Evolutionary conservation across 1,284 basidiomycete species (phyloP).

Genomic region (Pyrrhoderma lamaoense): DNA sequence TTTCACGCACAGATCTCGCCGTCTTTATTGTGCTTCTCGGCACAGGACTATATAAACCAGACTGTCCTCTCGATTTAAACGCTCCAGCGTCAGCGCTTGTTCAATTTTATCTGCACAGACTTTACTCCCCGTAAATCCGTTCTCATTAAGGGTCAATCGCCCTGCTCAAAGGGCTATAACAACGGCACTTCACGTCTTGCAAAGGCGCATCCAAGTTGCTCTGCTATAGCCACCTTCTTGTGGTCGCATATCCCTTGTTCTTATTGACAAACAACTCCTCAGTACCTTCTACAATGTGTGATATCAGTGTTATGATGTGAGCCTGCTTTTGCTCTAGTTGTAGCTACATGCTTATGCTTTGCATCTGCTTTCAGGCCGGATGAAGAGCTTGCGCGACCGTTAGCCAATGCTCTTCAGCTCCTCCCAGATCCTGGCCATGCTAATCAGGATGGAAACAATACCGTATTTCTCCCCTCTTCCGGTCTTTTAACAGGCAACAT

Average conservation of each 20-base stretch:
- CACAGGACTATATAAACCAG: slow-evolving; percentile 6
- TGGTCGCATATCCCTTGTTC: too few relatives aligned
- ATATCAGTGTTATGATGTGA: slow-evolving; percentile 15
- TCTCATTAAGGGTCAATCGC: too few relatives aligned
- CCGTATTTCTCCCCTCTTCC: too few relatives aligned
- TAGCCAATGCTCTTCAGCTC: slow-evolving; percentile 1
- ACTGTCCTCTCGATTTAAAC: not conserved
- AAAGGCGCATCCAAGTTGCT: too few relatives aligned
- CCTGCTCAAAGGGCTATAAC: not conserved
- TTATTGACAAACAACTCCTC: too few relatives aligned
- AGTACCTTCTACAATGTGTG: not conserved
- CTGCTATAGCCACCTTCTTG: too few relatives aligned
- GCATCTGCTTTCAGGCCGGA: slow-evolving; percentile 7
- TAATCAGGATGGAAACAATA: too few relatives aligned
- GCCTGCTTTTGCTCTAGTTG: not conserved
- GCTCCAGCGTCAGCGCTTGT: slow-evolving; percentile 1
- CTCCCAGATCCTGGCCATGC: too few relatives aligned
- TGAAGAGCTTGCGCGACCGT: not conserved
- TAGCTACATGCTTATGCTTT: not conserved
- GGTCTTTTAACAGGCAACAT: too few relatives aligned
- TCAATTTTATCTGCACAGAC: not conserved
- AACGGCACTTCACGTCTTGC: not conserved
- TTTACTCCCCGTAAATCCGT: not conserved
- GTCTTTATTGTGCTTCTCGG: not conserved
- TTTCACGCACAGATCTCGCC: slow-evolving; percentile 1